Evolutionary conservation across 768 basidiomycete species (phyloP), one percentile per base, ranked within the genome.

Genomic region (Butyriboletus loyo): DNA sequence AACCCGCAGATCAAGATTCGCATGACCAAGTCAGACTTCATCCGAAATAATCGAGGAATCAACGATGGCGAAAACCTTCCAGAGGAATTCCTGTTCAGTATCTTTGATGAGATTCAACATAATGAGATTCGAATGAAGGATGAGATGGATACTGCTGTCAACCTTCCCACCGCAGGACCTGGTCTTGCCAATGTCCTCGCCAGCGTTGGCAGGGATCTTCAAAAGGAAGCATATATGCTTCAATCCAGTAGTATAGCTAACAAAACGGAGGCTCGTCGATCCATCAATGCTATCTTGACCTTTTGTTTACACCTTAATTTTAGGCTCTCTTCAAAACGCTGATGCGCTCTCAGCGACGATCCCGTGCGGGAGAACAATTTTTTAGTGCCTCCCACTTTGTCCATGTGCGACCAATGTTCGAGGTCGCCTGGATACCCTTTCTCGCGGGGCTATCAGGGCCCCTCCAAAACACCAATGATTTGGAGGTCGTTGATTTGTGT

Each of bases 91-190:
- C 68, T 98, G 38, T 77, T 75, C 5, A 73, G 72, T 21, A 89
- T 98, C 56, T 99, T 81, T 66, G 93, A 98, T 61, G 92, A 98
- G 38, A 98, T 99, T 59, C 81, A 84, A 51, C 76, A 69, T 38
- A 94, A 97, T 61, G 97, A 99, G 69, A 98, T 99, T 60, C 82
- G 91, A 63, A 98, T 99, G 97, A 98, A 98, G 72, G 97, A 98
- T 63, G 96, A 99, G 73, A 74, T 93, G 24, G 94, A 95, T 60
- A 75, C 80, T 27, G 73, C 74, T 7, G 35, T 54, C 22, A 67
- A 50, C 53, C 62, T 82, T 22, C 68, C 74, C 9, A 63, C 75
- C 5, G 51, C 77, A 30, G 82, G 82, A 3, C 82, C 90, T 21
- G 93, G 94, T 13, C 70, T 97, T 32, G 87, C 91, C 1, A 85